These are phyloP conservation scores for Rosa persica DNA, from an alignment of 306 rosid species.

Conservation along the genomic window DNA sequence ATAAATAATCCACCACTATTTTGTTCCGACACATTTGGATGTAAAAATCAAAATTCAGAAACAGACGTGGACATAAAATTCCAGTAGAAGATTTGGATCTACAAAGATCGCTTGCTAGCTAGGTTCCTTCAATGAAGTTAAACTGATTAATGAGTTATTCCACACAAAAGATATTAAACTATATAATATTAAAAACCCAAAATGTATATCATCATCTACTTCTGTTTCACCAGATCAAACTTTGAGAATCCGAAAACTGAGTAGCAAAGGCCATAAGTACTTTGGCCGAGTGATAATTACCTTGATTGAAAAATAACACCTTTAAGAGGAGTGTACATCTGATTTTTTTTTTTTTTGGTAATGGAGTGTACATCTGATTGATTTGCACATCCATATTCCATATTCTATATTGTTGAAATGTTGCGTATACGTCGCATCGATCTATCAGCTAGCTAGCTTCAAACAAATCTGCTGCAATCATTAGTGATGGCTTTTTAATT, in stretches of 20 bases:
- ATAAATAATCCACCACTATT: neutral
- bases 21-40: neutral
- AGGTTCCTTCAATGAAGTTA: too few species aligned
- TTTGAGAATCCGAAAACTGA: neutral
- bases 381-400: too few species aligned
- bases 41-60: neutral
- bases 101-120: neutral
- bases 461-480: too few species aligned
- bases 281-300: neutral
- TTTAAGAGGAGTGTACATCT: conserved; percentile 56
- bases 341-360: too few species aligned
- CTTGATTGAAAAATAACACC: conserved; percentile 27
- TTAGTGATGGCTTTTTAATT: too few species aligned
- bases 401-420: too few species aligned
- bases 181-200: neutral
- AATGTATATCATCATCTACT: neutral
- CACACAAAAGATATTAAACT: too few species aligned
- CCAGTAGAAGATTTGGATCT: neutral
- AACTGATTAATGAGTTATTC: neutral
- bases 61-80: neutral
- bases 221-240: neutral
- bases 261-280: neutral
- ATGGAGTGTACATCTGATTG: too few species aligned
- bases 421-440: too few species aligned
- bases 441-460: too few species aligned